These are phyloP conservation scores for Penicillium olsonii DNA, from an alignment of 2,329 filamentous ascomycete genomes.

Conservation along the genomic window DNA sequence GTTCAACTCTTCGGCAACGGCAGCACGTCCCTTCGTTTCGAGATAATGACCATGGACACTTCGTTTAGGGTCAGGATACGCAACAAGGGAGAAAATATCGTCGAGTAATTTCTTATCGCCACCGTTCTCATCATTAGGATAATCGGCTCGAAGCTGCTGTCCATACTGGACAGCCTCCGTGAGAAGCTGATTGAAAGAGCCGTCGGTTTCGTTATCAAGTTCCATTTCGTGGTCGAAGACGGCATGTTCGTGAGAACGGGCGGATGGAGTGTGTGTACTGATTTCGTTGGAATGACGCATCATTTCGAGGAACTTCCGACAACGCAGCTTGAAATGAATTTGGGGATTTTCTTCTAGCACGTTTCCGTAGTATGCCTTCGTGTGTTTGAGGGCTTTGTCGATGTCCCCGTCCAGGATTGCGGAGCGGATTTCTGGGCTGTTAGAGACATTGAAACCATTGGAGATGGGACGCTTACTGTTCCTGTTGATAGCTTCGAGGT, in stretches of 20 bases:
- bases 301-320: slow-evolving; percentile 94
- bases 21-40: slow-evolving; percentile 70
- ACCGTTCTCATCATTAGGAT: slow-evolving; percentile 67
- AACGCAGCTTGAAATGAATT: slow-evolving; percentile 84
- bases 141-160: slow-evolving; percentile 74
- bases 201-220: slow-evolving; percentile 48
- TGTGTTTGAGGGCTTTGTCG: slow-evolving; percentile 82
- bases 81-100: slow-evolving; percentile 85
- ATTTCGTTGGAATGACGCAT: slow-evolving; percentile 73
- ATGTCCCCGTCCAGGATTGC: slow-evolving; percentile 91
- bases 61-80: slow-evolving; percentile 78
- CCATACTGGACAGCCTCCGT: slow-evolving; percentile 76
- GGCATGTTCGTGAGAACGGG: slow-evolving; percentile 44
- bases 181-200: slow-evolving; percentile 55
- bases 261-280: slow-evolving; percentile 37
- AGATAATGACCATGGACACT: slow-evolving; percentile 77
- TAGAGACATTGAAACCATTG: not conserved
- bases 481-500: slow-evolving; percentile 81
- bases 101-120: slow-evolving; percentile 73
- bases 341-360: slow-evolving; percentile 79
- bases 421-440: slow-evolving; percentile 70
- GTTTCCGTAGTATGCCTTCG: slow-evolving; percentile 73
- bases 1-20: slow-evolving; percentile 91
- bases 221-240: slow-evolving; percentile 59
- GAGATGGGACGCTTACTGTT: slow-evolving; percentile 64